Evolutionary conservation across 73 alveolate genomes (phyloP).

Genomic region (Paraurostyla sp.): DNA sequence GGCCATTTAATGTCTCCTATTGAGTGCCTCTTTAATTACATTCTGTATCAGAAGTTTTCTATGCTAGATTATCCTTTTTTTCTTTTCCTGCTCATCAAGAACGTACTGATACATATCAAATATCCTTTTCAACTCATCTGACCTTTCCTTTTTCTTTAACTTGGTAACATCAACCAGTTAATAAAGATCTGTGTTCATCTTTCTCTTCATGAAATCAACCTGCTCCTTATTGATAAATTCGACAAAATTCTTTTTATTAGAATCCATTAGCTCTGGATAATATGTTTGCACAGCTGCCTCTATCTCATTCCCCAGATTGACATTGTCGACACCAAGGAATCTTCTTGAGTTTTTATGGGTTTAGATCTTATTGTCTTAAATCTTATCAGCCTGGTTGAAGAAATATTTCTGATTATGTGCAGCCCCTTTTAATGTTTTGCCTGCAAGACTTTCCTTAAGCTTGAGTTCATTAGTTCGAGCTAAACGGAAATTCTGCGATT

Average conservation of each 20-base stretch:
- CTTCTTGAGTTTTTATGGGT: slow-evolving; percentile 32
- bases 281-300: slow-evolving; percentile 36
- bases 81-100: background rate
- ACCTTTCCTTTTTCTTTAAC: slow-evolving; percentile 5
- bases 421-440: background rate
- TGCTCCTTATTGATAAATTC: slow-evolving; percentile 7
- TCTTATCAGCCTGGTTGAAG: slow-evolving; percentile 17
- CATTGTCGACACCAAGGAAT: slow-evolving; percentile 8
- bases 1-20: background rate
- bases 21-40: background rate
- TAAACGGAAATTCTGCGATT: background rate
- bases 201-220: slow-evolving; percentile 31
- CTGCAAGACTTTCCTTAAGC: background rate
- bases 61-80: background rate
- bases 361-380: slow-evolving; percentile 20
- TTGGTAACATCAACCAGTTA: slow-evolving; percentile 14
- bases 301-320: slow-evolving; percentile 8
- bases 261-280: slow-evolving; percentile 13
- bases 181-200: slow-evolving; percentile 23
- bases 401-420: background rate
- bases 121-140: background rate
- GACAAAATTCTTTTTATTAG: slow-evolving; percentile 17
- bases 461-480: background rate
- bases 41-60: background rate
- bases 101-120: background rate